Base-by-base conservation (phyloP, 371 early-diverging fungal species). In the Lichtheimia ornata region DNA sequence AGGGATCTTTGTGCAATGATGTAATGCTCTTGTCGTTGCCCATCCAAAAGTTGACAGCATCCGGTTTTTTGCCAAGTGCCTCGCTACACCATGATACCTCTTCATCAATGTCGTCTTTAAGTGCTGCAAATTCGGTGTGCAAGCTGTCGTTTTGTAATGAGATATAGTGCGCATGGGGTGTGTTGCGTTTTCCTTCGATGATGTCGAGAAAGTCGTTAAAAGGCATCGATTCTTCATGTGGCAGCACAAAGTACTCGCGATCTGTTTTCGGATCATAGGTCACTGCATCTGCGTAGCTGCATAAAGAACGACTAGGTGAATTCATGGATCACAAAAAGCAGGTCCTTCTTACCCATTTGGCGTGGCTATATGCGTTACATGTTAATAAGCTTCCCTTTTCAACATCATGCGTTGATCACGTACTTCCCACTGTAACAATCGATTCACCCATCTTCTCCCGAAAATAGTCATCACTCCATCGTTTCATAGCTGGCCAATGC, bases 11-110 rank as follows among this genome's bases (percentile, higher is more conserved):
- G 67, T 92, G 93, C n/a, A 87, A 58, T 0, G 89, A 87, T 0
- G 93, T 90, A 0, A 73, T 71, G 22, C 91, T 83, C 27, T 77
- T 65, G 13, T 74, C 72, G 50, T 83, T 76, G 2, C 93, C 93
- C 63, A 90, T 82, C 93, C 93, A 92, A 53, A 92, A 84, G 69
- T 92, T 92, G 56, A 89, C 85, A 3, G 93, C 93, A 61, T 92
- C 93, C 0, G 90, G 90, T 17, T 57, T 28, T 57, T 78, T 74
- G 63, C 84, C 86, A 1, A 91, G 61, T 0, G 90, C 90, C 69
- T 85, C 84, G 44, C 75, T 76, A 40, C 86, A 86, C 71, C 85
- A 92, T 0, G 52, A 54, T 18, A 92, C 83, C n/a, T 85, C 79
- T 7, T 51, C 28, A 7, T 89, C 88, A 0, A 90, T 80, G 66